Evolutionary conservation across 129 eudicot genomes (phyloP).

Genomic region (Flaveria brownii): DNA sequence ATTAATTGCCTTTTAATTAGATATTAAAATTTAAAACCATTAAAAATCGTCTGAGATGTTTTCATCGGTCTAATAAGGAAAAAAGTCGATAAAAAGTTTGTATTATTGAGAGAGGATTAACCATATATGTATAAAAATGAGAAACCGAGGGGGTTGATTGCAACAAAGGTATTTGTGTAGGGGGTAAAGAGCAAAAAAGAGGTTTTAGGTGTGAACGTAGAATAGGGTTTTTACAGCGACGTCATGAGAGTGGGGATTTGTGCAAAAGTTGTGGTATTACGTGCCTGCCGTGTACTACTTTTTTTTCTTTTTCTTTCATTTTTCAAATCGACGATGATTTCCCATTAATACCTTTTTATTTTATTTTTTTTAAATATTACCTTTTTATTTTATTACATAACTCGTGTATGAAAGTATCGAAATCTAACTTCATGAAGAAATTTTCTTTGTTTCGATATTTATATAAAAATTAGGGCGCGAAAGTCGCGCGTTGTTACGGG

Average conservation of each 20-base stretch:
- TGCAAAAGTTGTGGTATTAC: conserved; percentile 31
- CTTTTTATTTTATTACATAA: background rate
- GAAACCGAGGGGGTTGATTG: background rate
- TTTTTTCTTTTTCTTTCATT: background rate
- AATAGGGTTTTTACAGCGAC: conserved; percentile 34
- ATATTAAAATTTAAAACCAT: no score
- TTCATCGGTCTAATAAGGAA: no score
- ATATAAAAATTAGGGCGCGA: no score
- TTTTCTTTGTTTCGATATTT: no score
- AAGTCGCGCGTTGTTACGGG: no score
- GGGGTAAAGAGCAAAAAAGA: background rate
- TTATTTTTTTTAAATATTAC: background rate
- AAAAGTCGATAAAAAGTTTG: no score
- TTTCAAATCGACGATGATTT: conserved; percentile 1
- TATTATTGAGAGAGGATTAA: background rate
- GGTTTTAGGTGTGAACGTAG: conserved; percentile 16
- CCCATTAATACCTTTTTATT: background rate
- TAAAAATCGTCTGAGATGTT: no score
- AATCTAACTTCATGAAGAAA: no score
- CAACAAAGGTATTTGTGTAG: background rate
- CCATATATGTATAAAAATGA: background rate
- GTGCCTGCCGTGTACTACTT: conserved; percentile 33
- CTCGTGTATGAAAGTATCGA: background rate
- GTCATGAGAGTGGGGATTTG: conserved; percentile 28
- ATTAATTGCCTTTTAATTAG: no score